Percentiles rank a stretch among this genome's conserved stretches.
phyloP scores from a whole-genome alignment of 352 stramenopile genomes.

The Globisporangium mamillatum region DNA sequence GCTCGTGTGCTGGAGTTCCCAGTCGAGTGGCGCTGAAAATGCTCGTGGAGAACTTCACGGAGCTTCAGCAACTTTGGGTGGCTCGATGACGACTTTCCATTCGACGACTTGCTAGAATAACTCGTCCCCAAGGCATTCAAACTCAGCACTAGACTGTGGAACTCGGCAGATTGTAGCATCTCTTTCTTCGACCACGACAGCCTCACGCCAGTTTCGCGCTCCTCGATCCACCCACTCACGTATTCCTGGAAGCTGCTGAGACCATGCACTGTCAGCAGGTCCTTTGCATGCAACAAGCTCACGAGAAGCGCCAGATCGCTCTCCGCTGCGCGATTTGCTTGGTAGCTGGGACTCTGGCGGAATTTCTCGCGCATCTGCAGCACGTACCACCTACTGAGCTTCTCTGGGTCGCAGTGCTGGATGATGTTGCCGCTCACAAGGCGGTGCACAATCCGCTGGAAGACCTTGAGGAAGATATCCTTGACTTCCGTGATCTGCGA shows the following conservation, averaged over 20 bases:
- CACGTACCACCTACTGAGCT: slow-evolving; percentile 79
- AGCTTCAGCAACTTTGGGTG: slow-evolving; percentile 91
- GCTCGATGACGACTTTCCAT: slow-evolving; percentile 21
- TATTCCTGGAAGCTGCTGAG: slow-evolving; percentile 73
- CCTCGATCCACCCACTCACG: slow-evolving; percentile 53
- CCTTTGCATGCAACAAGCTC: slow-evolving; percentile 71
- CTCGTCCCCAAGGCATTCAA: slow-evolving; percentile 28
- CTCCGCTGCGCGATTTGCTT: slow-evolving; percentile 67
- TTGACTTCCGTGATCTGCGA: slow-evolving; percentile 67
- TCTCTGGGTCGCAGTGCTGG: slow-evolving; percentile 65
- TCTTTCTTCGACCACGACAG: slow-evolving; percentile 82
- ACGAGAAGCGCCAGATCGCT: slow-evolving; percentile 75
- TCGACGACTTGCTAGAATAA: slow-evolving; percentile 15
- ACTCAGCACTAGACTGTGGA: slow-evolving; percentile 53
- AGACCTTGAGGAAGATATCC: slow-evolving; percentile 55
- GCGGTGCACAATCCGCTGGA: slow-evolving; percentile 59
- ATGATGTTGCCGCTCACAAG: slow-evolving; percentile 58
- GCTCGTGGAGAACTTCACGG: slow-evolving; percentile 82
- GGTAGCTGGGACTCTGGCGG: slow-evolving; percentile 59
- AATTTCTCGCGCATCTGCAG: slow-evolving; percentile 73
- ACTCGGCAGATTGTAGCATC: slow-evolving; percentile 69
- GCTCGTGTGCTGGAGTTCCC: slow-evolving; percentile 86
- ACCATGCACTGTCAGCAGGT: slow-evolving; percentile 74
- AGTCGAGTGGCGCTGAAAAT: slow-evolving; percentile 72
- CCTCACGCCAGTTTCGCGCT: slow-evolving; percentile 40